These are phyloP conservation scores for Fusarium duplospermum DNA, from an alignment of 2,329 filamentous ascomycete species.

Conservation along the genomic window DNA sequence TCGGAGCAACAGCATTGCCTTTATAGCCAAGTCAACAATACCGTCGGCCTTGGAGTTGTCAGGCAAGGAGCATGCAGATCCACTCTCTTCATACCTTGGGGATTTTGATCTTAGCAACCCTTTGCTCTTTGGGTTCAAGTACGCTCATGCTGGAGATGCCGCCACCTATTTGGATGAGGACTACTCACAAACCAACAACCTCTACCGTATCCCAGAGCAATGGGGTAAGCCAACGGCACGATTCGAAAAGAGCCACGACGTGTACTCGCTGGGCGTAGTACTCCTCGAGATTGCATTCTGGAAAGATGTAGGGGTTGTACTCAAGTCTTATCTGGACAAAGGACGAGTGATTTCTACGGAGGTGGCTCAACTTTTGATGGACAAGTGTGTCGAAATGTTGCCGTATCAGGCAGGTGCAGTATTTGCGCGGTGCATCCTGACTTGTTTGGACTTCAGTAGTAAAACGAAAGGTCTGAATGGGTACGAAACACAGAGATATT, in stretches of 20 bases:
- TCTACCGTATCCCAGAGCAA: neutral
- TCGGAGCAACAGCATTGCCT: too few species aligned
- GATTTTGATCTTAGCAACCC: too few species aligned
- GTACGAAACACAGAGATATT: constrained; percentile 4
- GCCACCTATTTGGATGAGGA: neutral
- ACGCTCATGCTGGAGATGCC: neutral
- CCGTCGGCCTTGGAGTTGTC: too few species aligned
- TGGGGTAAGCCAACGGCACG: neutral
- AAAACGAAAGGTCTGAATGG: neutral
- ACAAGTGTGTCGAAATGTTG: neutral
- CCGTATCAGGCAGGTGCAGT: neutral
- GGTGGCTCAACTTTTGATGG: neutral
- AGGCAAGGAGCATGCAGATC: too few species aligned
- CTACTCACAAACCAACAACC: neutral
- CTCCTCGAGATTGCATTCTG: constrained; percentile 6
- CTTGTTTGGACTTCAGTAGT: neutral
- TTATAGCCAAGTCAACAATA: too few species aligned
- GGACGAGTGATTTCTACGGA: neutral
- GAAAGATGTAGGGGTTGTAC: neutral
- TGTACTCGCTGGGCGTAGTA: constrained; percentile 2
- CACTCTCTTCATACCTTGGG: too few species aligned
- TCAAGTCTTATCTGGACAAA: neutral
- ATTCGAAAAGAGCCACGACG: constrained; percentile 6
- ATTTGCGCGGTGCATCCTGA: neutral
- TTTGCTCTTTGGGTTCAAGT: constrained; percentile 3